Evolutionary conservation across 768 basidiomycete species (phyloP).

Genomic region (Agrocybe praecox): DNA sequence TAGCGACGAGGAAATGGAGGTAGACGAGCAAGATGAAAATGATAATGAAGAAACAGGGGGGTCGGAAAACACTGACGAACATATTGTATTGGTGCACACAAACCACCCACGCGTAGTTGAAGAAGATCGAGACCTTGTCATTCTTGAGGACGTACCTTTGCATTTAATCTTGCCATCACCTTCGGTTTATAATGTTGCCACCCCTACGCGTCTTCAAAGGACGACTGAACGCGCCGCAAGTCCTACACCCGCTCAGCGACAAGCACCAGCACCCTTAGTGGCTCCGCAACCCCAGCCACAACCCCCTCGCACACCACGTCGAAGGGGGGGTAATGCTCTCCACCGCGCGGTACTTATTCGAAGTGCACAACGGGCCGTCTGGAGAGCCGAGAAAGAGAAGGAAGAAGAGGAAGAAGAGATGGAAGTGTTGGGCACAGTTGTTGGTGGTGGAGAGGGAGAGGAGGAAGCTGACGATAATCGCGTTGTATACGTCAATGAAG

Average conservation of each 20-base stretch:
- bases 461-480: slow-evolving; percentile 26
- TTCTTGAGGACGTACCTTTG: slow-evolving; percentile 65
- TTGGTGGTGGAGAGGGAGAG: slow-evolving; percentile 32
- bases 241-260: not conserved
- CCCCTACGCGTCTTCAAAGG: slow-evolving; percentile 10
- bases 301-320: slow-evolving; percentile 35
- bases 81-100: slow-evolving; percentile 65
- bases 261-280: slow-evolving; percentile 2
- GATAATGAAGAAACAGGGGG: slow-evolving; percentile 40
- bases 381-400: slow-evolving; percentile 51
- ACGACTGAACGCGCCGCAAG: not conserved
- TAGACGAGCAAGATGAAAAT: slow-evolving; percentile 40
- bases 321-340: slow-evolving; percentile 49
- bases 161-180: slow-evolving; percentile 14
- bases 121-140: slow-evolving; percentile 70
- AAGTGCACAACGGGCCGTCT: slow-evolving; percentile 63
- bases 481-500: slow-evolving; percentile 21
- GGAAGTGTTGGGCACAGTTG: slow-evolving; percentile 45
- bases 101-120: slow-evolving; percentile 68
- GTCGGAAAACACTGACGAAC: slow-evolving; percentile 36
- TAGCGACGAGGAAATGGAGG: slow-evolving; percentile 27
- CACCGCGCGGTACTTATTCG: slow-evolving; percentile 74
- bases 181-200: slow-evolving; percentile 11
- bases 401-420: slow-evolving; percentile 57
- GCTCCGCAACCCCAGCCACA: slow-evolving; percentile 15